Conservation (phyloP, 768 basidiomycete genomes). For the Nidularia pulvinata region DNA sequence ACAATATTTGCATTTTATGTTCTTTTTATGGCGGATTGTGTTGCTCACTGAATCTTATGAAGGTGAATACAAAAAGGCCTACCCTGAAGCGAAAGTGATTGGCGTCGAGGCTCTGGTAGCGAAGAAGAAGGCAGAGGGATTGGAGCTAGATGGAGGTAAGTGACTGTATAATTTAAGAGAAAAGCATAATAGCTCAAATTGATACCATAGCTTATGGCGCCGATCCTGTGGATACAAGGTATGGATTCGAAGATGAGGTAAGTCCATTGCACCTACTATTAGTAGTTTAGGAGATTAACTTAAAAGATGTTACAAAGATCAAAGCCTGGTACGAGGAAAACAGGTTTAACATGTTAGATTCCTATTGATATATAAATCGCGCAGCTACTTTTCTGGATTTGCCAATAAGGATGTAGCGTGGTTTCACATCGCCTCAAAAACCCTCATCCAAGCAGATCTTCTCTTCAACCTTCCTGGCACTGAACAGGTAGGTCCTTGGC, state of each 20-base stretch:
- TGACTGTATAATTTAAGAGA: background rate
- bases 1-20: background rate
- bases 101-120: constrained; percentile 52
- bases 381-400: constrained; percentile 62
- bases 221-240: background rate
- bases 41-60: background rate
- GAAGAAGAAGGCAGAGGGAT: constrained; percentile 43
- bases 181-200: background rate
- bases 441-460: constrained; percentile 75
- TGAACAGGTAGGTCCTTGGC: constrained; percentile 54
- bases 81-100: constrained; percentile 65
- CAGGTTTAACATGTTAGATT: background rate
- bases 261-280: background rate
- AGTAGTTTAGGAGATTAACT: background rate
- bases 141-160: constrained; percentile 63
- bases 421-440: constrained; percentile 63
- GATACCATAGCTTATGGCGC: background rate
- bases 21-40: constrained; percentile 4
- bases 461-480: constrained; percentile 78
- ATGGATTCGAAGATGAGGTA: background rate
- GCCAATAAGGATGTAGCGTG: constrained; percentile 81
- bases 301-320: background rate
- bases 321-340: background rate
- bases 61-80: constrained; percentile 61
- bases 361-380: background rate